Evolutionary conservation across 805 yeast genomes (phyloP).

Genomic region (Nakazawaea peltata): DNA sequence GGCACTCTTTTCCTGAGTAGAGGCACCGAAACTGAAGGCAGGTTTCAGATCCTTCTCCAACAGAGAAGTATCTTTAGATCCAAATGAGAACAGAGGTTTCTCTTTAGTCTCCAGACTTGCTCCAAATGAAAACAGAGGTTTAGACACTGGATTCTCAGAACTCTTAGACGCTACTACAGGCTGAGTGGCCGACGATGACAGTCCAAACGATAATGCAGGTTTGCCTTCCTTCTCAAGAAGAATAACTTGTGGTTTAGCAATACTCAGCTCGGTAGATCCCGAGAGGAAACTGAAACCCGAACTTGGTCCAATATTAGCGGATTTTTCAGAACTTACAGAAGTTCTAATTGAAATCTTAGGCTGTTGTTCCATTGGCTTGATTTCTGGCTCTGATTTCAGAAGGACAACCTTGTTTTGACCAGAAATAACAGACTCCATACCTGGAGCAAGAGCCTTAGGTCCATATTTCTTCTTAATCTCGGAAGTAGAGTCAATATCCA

Average conservation of each 20-base stretch:
- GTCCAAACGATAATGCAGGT: background rate
- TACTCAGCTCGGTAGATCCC: background rate
- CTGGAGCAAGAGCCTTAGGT: too few species aligned
- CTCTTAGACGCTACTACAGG: background rate
- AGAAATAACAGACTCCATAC: too few species aligned
- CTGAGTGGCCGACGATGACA: too few species aligned
- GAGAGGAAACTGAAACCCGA: slow-evolving; percentile 4
- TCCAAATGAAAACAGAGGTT: slow-evolving; percentile 2
- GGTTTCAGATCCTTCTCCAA: background rate
- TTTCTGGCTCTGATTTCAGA: too few species aligned
- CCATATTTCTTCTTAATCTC: slow-evolving; percentile 4
- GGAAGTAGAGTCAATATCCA: slow-evolving; percentile 1
- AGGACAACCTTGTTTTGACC: too few species aligned
- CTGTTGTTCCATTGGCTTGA: too few species aligned
- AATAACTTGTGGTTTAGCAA: background rate
- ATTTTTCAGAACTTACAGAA: too few species aligned
- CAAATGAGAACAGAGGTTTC: slow-evolving; percentile 3
- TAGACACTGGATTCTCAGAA: background rate
- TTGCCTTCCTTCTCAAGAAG: background rate
- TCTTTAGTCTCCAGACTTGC: too few species aligned
- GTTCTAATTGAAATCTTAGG: too few species aligned
- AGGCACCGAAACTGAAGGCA: background rate
- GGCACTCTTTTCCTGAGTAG: background rate
- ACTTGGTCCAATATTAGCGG: slow-evolving; percentile 6
- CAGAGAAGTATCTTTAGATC: too few species aligned